Evolutionary conservation across 345 rosid genomes (phyloP), one percentile per base, ranked within the genome.

Genomic region (Acer negundo): DNA sequence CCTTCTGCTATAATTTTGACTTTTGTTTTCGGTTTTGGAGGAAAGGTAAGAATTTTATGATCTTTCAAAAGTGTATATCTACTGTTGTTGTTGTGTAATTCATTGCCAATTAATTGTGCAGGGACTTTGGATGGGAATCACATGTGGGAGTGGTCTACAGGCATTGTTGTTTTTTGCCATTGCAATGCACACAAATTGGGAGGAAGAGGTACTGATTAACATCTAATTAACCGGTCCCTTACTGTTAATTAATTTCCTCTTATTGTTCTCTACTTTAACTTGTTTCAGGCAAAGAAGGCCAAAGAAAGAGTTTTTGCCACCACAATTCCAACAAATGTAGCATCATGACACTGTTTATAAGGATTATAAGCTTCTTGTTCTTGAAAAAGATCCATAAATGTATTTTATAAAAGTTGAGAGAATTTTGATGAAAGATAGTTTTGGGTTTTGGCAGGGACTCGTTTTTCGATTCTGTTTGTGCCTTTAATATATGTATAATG

Each of bases 111-210:
- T 55, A 20, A 2, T 9, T 55, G 20, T 75, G 28, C 62, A 84
- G 87, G 87, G 87, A 67, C 83, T 85, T 4, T 85, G 87, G 85
- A 75, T 78, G 80, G 84, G 87, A 65, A 85, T 85, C 23, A 78
- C 59, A 5, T 75, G 75, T 40, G 85, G 87, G 67, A 82, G 87
- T 75, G 35, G 56, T 24, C 38, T 85, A 51, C 87, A 80, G 67
- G 80, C 85, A 47, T 2, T 75, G 49, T 16, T 80, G 71, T 84
- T 85, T 56, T 56, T 72, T 13, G 70, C 42, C 69, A 75, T 85
- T 61, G 67, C 85, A 10, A 24, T 80, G 70, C 51, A 35, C 80
- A 80, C 80, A 0, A 67, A 80, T 10, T 82, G 87, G 87, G 78
- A 80, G 76, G 56, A 44, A 10, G 74, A 82, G 73, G 87, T 80